phyloP scores from a whole-genome alignment of 2,329 filamentous ascomycete species.

The Colletotrichum graminicola region DNA sequence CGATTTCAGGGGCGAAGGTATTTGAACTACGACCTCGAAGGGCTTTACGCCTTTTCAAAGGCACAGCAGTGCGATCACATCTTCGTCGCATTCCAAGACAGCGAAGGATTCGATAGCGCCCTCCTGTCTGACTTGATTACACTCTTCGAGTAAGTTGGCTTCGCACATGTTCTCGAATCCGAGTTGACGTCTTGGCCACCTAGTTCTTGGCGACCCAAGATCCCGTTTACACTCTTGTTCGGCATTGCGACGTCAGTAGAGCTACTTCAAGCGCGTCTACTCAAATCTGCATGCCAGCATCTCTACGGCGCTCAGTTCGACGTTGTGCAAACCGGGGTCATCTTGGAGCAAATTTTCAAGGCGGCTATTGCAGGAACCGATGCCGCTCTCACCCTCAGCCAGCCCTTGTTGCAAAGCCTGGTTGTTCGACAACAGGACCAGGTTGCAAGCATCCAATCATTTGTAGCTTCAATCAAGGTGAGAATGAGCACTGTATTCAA shows the following conservation, averaged over 20 bases:
- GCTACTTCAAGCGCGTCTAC: constrained; percentile 79
- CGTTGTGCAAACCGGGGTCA: constrained; percentile 77
- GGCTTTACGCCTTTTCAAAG: constrained; percentile 71
- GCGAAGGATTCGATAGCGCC: constrained; percentile 81
- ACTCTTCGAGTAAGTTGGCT: constrained; percentile 70
- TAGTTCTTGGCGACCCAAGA: constrained; percentile 76
- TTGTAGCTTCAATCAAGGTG: constrained; percentile 78
- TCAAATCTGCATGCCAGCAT: constrained; percentile 75
- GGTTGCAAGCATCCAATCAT: constrained; percentile 79
- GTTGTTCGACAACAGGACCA: constrained; percentile 82
- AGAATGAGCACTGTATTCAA: constrained; percentile 28
- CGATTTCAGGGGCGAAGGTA: constrained; percentile 69
- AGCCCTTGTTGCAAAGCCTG: constrained; percentile 71
- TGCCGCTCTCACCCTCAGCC: constrained; percentile 72
- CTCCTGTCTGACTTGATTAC: constrained; percentile 79
- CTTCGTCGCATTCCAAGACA: constrained; percentile 82
- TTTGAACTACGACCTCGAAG: constrained; percentile 83
- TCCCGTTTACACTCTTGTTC: constrained; percentile 82
- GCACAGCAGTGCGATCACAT: constrained; percentile 68
- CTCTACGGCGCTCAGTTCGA: constrained; percentile 81
- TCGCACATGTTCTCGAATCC: not conserved
- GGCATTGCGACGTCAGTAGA: constrained; percentile 87
- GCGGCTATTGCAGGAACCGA: constrained; percentile 71
- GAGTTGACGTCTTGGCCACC: constrained; percentile 1
- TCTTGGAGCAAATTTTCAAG: constrained; percentile 79